Conservation (phyloP, 345 rosid species). For the Gossypium stocksii region DNA sequence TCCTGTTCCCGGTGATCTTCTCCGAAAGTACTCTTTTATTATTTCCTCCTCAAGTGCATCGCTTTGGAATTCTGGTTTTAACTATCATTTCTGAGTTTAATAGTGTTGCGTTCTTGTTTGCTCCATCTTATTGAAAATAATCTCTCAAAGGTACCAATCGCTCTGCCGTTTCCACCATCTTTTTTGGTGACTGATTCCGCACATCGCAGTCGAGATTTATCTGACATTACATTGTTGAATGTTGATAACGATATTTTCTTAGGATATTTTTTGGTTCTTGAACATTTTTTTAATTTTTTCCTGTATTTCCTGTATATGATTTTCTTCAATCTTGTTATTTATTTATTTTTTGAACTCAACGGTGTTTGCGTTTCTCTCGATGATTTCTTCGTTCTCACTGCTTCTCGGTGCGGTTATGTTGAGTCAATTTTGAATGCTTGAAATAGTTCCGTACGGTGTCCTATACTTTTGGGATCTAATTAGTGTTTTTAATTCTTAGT, state of each 20-base stretch:
- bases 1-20: slow-evolving; percentile 14
- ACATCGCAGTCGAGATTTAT: not conserved
- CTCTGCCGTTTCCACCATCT: not conserved
- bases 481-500: not conserved
- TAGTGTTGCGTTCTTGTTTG: not conserved
- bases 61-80: slow-evolving; percentile 1
- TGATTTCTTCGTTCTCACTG: slow-evolving; percentile 4
- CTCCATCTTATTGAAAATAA: slow-evolving; percentile 2
- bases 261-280: not conserved
- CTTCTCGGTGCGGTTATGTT: not conserved
- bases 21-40: not conserved
- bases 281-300: not conserved
- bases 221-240: slow-evolving; percentile 4
- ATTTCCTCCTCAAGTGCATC: not conserved
- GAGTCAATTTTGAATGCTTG: not conserved
- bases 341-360: not conserved
- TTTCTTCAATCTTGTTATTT: not conserved
- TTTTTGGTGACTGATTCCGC: not conserved
- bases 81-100: not conserved
- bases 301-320: not conserved
- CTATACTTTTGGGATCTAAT: not conserved
- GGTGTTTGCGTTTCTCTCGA: not conserved
- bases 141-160: slow-evolving; percentile 14
- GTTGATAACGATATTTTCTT: not conserved
- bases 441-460: not conserved